Evolutionary conservation across 2,329 filamentous ascomycete species (phyloP).

Genomic region (Aureobasidium sp.): DNA sequence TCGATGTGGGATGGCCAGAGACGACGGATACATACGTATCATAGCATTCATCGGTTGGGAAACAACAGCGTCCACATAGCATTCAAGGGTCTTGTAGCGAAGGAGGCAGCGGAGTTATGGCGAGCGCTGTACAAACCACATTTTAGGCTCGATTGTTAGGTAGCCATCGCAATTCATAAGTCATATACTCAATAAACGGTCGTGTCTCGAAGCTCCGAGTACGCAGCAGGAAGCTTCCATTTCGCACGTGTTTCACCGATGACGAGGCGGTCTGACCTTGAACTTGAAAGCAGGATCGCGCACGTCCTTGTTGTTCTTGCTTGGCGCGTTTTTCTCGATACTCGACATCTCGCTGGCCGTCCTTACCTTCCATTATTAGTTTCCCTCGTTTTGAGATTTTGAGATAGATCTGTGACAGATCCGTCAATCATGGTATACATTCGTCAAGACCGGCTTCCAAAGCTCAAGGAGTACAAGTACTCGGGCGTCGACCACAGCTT

Average conservation of each 20-base stretch:
- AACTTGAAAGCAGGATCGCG: not conserved
- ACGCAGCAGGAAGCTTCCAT: not conserved
- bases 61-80: conserved; percentile 3
- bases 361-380: not conserved
- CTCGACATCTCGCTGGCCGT: not conserved
- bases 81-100: conserved; percentile 1
- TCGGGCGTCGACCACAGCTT: conserved; percentile 77
- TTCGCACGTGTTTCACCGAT: not conserved
- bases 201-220: not conserved
- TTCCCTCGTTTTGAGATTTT: not conserved
- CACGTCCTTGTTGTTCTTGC: not conserved
- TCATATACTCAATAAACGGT: not conserved
- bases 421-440: conserved; percentile 75
- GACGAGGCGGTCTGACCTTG: not conserved
- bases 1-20: not conserved
- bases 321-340: conserved; percentile 5
- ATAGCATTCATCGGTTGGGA: conserved; percentile 2
- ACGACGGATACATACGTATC: not conserved
- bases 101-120: not conserved
- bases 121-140: not conserved
- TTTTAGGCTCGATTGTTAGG: not conserved
- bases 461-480: conserved; percentile 93
- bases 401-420: not conserved
- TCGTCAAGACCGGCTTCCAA: conserved; percentile 78
- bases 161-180: not conserved